Percentiles rank a stretch among this genome's conserved stretches.
Conservation (phyloP, 148 eudicot species). For the Vaccinium vitisidaea region DNA sequence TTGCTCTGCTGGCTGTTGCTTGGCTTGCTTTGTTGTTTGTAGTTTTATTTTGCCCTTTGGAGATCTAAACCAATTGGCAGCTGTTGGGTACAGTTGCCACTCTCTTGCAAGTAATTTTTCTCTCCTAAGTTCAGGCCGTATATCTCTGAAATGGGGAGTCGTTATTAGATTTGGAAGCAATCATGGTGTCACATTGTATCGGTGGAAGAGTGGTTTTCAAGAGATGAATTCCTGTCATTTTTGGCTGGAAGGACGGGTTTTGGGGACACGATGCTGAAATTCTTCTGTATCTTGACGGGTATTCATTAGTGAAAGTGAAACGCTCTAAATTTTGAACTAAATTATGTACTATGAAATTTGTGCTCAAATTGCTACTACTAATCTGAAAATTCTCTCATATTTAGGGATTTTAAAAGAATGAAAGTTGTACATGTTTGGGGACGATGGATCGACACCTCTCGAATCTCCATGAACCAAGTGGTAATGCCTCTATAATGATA, state of each 20-base stretch:
- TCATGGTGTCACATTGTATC: not conserved
- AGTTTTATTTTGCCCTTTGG: not conserved
- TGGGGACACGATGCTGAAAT: too few relatives aligned
- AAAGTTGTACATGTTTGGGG: not conserved
- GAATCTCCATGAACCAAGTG: not conserved
- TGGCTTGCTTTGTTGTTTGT: not conserved
- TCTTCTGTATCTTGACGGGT: not conserved
- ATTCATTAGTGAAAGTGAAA: not conserved
- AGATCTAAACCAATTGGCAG: not conserved
- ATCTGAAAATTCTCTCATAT: not conserved
- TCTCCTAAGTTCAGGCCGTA: not conserved
- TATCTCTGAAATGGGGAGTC: not conserved
- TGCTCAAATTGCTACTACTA: not conserved
- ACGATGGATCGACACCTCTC: not conserved
- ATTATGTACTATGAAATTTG: not conserved
- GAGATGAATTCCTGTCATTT: not conserved
- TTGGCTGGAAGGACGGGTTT: too few relatives aligned
- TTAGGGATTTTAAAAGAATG: not conserved
- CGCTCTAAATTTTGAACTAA: not conserved
- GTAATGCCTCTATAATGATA: not conserved
- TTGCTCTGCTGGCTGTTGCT: slow-evolving; percentile 4
- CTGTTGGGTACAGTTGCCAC: not conserved
- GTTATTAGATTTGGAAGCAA: not conserved
- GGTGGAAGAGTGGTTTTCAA: not conserved
- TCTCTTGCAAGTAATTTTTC: not conserved